Base-by-base conservation (phyloP, 495 filamentous ascomycete genomes). In the Pseudoneurospora amorphoporcata region DNA sequence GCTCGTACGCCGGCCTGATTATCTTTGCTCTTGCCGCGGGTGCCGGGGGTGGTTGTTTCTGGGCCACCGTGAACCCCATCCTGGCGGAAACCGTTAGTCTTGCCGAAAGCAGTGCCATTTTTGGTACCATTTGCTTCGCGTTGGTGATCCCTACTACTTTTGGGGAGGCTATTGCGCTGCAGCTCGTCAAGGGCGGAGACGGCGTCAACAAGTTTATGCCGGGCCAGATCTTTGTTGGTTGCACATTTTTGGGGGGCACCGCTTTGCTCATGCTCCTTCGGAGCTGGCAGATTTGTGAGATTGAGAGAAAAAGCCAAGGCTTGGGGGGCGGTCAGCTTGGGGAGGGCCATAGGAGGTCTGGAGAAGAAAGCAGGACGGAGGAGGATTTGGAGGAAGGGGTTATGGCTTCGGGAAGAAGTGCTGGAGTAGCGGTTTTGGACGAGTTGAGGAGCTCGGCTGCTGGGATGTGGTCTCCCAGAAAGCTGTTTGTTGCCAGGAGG, bases 71-170 rank as follows among this genome's bases (percentile, higher is more conserved):
- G n/a, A 88, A 83, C 3, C 92, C 92, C 2, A 88, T 95, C 8
- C 83, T 88, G 29, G 89, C 90, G 0, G 92, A 95, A 76, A 88
- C 94, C n/a, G 88, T 94, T 32, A 91, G 91, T 4, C 78, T 95
- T 14, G 82, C 84, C 40, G 61, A 74, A 16, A 42, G 69, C 4
- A 61, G 68, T 5, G 65, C 69, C 12, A 61, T 39, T 14, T 74
- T 74, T 39, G 68, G 61, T 0, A 70, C 65, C 8, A 72, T 76
- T 10, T 76, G 74, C 65, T 70, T 76, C 32, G 69, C 72, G 45
- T 23, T 76, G 10, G 74, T 74, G 29, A 47, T 76, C n/a, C 74
- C 74, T 29, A 70, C 74, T 4, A 76, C 74, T 12, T 76, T 76
- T 69, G 70, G 69, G 1, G 72, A 72, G 45, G 68, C 72, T n/a